Evolutionary conservation across 73 alveolate species (phyloP), one percentile per base, ranked within the genome.

Genomic region (Symbiodinium pilosum): DNA sequence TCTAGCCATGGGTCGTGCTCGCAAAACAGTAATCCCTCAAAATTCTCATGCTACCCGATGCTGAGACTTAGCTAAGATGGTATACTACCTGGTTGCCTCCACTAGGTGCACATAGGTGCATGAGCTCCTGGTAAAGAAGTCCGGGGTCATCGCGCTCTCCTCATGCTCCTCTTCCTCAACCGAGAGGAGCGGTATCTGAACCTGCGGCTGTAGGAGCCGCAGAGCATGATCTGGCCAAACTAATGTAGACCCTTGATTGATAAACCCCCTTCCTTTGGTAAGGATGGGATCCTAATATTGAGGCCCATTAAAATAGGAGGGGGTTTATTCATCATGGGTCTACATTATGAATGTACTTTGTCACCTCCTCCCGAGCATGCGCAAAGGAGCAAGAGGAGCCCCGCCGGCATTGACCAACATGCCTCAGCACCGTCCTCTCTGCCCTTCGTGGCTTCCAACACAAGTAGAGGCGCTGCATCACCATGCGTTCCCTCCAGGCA

Each of bases 351-450:
- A 32, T 26, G 81, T 38, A 5, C 59, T n/a, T 16, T 0, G 3
- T 30, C 84, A 38, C 98, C 93, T 93, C 99, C 44, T 52, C 99
- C 20, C 99, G 44, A 20, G 77, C 14, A n/a, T 93, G 99, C 42
- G 99, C 99, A 41, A 93, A 93, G 38, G 99, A 71, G 42, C 99
- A 93, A 6, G 93, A 83, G 30, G 93, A 59, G 30, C 99, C 99
- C 39, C 99, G 99, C 56, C 93, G 75, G 52, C 99, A 93, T 36
- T 83, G 99, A 42, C 84, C 54, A 14, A 83, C 91, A 40, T 83
- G 56, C 56, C 81, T 64, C 81, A 30, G 38, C 32, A 28, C 21
- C 0, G 0, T 38, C 30, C 81, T 28, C 59, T 47, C 59, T 38
- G 24, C 81, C 24, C 59, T 47, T 14, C 21, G 21, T 47, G 59